Evolutionary conservation across 176 grass and related monocot genomes (phyloP), one percentile per base, ranked within the genome.

Genomic region (Metroxylon sagu): DNA sequence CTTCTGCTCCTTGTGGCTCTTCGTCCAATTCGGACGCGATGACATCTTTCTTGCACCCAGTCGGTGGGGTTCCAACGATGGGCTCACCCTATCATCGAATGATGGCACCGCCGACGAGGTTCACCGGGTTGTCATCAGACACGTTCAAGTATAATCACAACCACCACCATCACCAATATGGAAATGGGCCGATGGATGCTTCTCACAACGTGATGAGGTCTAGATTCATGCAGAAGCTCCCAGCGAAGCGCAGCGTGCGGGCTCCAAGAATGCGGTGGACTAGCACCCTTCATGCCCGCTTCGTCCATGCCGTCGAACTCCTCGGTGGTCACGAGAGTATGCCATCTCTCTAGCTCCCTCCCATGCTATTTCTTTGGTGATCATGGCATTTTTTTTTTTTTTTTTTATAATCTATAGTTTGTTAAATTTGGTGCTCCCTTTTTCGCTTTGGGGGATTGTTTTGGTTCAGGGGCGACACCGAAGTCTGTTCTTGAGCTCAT

Each of bases 401-500:
- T 53, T 31, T 4, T 16, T 28, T 59, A 8, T 7, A 5, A 28
- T 30, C 57, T 1, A 59, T 23, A 26, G 19, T 19, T 18, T 35
- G 26, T 54, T 25, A 54, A 18, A 49, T 16, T 57, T 27, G 23
- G 70, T 30, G 3, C 48, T 62, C 48, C 14, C 16, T 19, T 56
- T 14, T 25, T 19, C 49, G 51, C 17, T 57, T 55, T 53, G 25
- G 26, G 18, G 25, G 26, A n/a, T n/a, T 53, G 28, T 57, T 56
- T 57, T 54, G 19, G 21, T 4, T n/a, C 50, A 82, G 79, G 79
- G 58, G 79, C 79, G 10, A 82, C 79, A 17, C 79, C 79, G 18
- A 82, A 82, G 35, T 82, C 79, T n/a, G 73, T 82, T 60, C 60
- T 82, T 70, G 79, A 82, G 72, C 66, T 82, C 5, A 82, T 82